Base-by-base conservation (phyloP, 1,139 yeast genomes). In the Meyerozyma sp. region DNA sequence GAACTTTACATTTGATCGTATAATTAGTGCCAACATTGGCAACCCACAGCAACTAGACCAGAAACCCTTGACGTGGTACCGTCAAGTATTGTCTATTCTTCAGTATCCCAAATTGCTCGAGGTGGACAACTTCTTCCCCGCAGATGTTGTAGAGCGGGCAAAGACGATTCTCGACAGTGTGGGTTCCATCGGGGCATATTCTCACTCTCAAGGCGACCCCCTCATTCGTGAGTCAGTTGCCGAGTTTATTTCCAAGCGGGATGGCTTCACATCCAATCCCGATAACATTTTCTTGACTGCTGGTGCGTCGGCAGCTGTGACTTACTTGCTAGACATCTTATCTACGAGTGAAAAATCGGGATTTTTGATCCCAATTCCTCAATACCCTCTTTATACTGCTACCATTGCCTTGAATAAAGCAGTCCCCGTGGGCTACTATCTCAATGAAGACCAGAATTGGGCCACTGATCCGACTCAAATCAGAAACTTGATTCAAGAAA, bases 21-120 rank as follows among this genome's bases (percentile, higher is more conserved):
- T 93, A 53, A 83, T 93, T 58, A 82, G 81, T 56, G 95, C 97
- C 49, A 93, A 94, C 63, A 93, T 93, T 49, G 98, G 98, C 30
- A 94, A 94, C 61, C 98, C 98, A 2, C 98, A 93, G 64, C 98
- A 91, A 61, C 75, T 93, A 57, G 93, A 88, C 55, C 99, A 93
- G 65, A 77, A 82, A 56, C 98, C 98, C 2, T 72, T 93, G 57
- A 88, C 96, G n/a, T 94, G 94, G 73, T 90, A 89, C 66, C 78
- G 98, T 58, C 95, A 91, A 62, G 96, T 91, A 4, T 70, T 91
- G 49, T 79, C 96, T 0, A 67, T 91, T 40, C 69, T 91, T 56
- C 96, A 93, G 66, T 85, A 88, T 60, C 98, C 98, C 0, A 78
- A 75, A 30, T 64, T 91, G 43, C 57, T 89, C 42, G 57, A 60